Evolutionary conservation across 257 asterid genomes (phyloP).

Genomic region (Solanum tarijense): DNA sequence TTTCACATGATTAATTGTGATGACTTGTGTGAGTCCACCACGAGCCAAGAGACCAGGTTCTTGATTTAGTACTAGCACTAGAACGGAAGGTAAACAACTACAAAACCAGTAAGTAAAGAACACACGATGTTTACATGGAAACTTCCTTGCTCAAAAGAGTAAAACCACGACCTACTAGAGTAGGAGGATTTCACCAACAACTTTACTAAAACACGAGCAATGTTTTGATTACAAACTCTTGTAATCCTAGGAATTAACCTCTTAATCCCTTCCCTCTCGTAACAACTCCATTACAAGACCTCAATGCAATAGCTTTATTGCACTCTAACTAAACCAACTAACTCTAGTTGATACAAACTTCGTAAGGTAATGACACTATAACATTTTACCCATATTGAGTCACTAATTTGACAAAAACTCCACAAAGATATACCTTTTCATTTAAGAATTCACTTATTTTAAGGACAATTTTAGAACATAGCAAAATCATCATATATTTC

Average conservation of each 20-base stretch:
- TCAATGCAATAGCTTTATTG: neutral
- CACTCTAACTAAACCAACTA: neutral
- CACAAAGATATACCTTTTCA: neutral
- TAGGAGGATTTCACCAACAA: neutral
- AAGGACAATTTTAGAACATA: neutral
- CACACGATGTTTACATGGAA: neutral
- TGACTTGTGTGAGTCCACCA: neutral
- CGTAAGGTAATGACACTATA: neutral
- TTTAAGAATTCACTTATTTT: neutral
- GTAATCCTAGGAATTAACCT: neutral
- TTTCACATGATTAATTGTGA: neutral
- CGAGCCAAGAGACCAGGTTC: neutral
- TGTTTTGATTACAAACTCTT: neutral
- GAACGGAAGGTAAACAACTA: neutral
- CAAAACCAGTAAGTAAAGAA: too few species aligned
- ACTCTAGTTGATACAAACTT: neutral
- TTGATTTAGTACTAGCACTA: neutral
- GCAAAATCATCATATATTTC: neutral
- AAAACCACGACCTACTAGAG: neutral
- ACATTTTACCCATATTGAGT: neutral
- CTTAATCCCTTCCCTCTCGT: neutral
- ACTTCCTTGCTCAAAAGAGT: neutral
- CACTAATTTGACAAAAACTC: neutral
- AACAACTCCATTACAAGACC: neutral
- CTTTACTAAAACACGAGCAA: neutral